Conservation (phyloP, 129 eudicot species). For the Flaveria linearis region DNA sequence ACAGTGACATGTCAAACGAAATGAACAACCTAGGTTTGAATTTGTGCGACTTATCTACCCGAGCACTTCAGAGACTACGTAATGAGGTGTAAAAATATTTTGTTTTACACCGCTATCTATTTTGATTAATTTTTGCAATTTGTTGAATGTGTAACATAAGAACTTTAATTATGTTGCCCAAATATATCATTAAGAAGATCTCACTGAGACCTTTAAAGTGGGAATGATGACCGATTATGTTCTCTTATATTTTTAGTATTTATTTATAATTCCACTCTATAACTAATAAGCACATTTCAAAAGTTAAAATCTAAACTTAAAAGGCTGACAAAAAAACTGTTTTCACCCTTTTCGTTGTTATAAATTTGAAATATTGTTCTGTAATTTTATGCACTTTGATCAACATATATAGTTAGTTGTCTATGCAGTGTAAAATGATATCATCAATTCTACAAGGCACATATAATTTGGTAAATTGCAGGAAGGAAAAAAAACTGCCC, state of each 20-base stretch:
- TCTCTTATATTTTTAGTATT: neutral
- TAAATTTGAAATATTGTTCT: neutral
- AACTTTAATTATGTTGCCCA: neutral
- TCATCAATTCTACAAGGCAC: conserved; percentile 9
- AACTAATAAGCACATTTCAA: neutral
- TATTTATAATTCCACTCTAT: neutral
- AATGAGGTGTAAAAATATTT: conserved; percentile 58
- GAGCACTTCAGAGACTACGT: conserved; percentile 94
- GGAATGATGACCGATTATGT: neutral
- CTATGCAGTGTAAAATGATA: neutral
- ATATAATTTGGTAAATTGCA: neutral
- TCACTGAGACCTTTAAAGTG: neutral
- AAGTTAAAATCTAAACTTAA: neutral
- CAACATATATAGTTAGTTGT: neutral
- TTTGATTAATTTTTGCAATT: neutral
- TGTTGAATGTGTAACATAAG: neutral
- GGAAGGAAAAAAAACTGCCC: neutral
- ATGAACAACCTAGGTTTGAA: conserved; percentile 49
- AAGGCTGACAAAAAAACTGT: neutral
- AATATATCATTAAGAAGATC: neutral
- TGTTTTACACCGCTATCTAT: neutral
- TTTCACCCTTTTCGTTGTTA: neutral
- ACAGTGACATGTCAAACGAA: conserved; percentile 79
- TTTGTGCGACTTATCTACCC: conserved; percentile 80
- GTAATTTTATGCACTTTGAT: conserved; percentile 3